Percentiles rank a stretch among this genome's conserved stretches.
These are phyloP conservation scores for Halenospora varia DNA, from an alignment of 495 filamentous ascomycete genomes.

Conservation along the genomic window DNA sequence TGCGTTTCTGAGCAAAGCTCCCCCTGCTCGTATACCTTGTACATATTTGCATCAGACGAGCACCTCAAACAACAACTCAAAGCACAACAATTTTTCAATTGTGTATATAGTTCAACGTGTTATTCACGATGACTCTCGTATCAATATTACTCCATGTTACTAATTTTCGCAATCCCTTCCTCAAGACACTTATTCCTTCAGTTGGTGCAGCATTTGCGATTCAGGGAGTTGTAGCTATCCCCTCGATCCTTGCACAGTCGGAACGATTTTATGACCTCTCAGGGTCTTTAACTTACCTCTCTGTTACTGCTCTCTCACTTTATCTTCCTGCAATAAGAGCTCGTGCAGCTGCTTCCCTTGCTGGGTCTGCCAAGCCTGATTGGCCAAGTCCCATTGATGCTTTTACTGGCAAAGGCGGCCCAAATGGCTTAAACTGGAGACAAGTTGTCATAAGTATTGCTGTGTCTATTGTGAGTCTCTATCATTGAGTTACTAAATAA, in stretches of 20 bases:
- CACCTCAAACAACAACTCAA: no score
- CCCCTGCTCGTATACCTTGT: neutral
- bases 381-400: constrained; percentile 43
- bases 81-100: no score
- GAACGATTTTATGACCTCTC: constrained; percentile 65
- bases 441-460: constrained; percentile 54
- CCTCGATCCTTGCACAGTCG: constrained; percentile 51
- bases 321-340: constrained; percentile 56
- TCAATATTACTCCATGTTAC: constrained; percentile 48
- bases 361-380: constrained; percentile 35
- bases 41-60: no score
- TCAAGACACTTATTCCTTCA: constrained; percentile 54
- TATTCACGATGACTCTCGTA: constrained; percentile 44
- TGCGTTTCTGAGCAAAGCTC: neutral
- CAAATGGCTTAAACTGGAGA: constrained; percentile 52
- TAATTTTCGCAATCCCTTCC: constrained; percentile 53
- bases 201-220: constrained; percentile 52
- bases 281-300: constrained; percentile 56
- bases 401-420: constrained; percentile 29
- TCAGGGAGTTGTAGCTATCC: constrained; percentile 52
- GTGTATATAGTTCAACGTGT: no score
- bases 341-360: constrained; percentile 33
- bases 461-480: constrained; percentile 33
- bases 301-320: constrained; percentile 50
- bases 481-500: neutral